These are phyloP conservation scores for Prunus fruticosa DNA, from an alignment of 306 rosid genomes.

Conservation along the genomic window DNA sequence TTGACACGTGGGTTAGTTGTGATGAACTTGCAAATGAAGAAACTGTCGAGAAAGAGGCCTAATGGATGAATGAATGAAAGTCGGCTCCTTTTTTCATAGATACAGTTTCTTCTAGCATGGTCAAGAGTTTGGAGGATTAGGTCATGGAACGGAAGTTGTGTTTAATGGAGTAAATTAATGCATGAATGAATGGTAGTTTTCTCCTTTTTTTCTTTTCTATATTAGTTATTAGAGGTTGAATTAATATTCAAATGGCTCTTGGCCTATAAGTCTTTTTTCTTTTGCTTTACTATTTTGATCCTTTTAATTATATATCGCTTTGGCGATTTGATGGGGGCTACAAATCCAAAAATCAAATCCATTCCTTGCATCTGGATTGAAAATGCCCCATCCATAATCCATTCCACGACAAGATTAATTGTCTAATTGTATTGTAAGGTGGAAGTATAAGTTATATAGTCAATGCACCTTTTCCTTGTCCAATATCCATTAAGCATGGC, in stretches of 20 bases:
- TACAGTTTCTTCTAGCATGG: background rate
- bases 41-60: background rate
- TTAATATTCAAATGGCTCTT: background rate
- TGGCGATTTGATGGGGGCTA: slow-evolving; percentile 17
- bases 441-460: background rate
- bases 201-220: background rate
- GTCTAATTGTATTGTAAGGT: background rate
- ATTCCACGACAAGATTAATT: background rate
- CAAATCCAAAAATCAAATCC: slow-evolving; percentile 10
- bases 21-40: background rate
- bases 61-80: too few species aligned
- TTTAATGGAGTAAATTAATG: too few species aligned
- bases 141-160: too few species aligned
- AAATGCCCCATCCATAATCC: background rate
- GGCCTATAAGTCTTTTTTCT: background rate
- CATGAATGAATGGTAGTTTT: background rate
- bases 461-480: background rate
- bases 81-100: too few species aligned
- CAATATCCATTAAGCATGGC: background rate
- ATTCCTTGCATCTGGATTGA: slow-evolving; percentile 24
- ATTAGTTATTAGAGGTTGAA: background rate
- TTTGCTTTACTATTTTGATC: background rate
- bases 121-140: background rate
- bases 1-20: background rate
- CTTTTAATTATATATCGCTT: slow-evolving; percentile 5